A percentile compares a stretch with the other conserved stretches of the same genome.
phyloP scores from a whole-genome alignment of 2,329 filamentous ascomycete genomes.

The Triangularia setosa region DNA sequence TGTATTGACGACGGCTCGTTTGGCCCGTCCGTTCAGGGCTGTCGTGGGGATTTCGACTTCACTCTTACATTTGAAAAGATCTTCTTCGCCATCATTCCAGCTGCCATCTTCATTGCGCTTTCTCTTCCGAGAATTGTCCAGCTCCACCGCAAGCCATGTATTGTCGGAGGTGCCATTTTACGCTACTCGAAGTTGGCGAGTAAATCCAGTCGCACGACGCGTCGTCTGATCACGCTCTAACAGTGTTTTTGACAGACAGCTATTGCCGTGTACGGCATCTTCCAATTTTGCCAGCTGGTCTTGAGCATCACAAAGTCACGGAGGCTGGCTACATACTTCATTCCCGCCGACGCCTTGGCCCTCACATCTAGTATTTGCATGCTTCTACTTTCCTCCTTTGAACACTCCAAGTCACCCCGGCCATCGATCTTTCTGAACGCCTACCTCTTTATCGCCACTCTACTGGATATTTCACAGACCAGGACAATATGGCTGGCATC shows the following conservation, averaged over 20 bases:
- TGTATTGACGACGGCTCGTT: slow-evolving; percentile 38
- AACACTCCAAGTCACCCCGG: slow-evolving; percentile 33
- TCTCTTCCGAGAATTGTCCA: slow-evolving; percentile 33
- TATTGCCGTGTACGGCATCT: slow-evolving; percentile 26
- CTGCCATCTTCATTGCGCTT: slow-evolving; percentile 36
- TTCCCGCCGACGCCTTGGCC: slow-evolving; percentile 24
- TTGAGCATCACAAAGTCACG: slow-evolving; percentile 27
- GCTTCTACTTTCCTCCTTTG: slow-evolving; percentile 30
- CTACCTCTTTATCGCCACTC: slow-evolving; percentile 40
- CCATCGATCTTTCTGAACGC: slow-evolving; percentile 41
- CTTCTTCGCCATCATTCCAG: slow-evolving; percentile 43
- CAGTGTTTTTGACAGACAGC: slow-evolving; percentile 22
- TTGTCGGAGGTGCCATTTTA: slow-evolving; percentile 36
- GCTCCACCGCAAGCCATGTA: slow-evolving; percentile 29
- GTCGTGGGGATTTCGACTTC: slow-evolving; percentile 48
- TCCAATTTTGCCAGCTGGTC: slow-evolving; percentile 33
- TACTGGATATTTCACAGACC: slow-evolving; percentile 41
- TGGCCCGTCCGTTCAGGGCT: slow-evolving; percentile 43
- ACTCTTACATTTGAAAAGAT: slow-evolving; percentile 47
- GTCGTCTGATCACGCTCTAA: background rate
- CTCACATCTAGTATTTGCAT: slow-evolving; percentile 31
- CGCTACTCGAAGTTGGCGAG: slow-evolving; percentile 33
- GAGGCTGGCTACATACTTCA: slow-evolving; percentile 20
- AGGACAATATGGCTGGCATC: slow-evolving; percentile 41
- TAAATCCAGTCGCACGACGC: background rate